Evolutionary conservation across 495 filamentous ascomycete genomes (phyloP).

Genomic region (Aspergillus sclerotiicarbonarius): DNA sequence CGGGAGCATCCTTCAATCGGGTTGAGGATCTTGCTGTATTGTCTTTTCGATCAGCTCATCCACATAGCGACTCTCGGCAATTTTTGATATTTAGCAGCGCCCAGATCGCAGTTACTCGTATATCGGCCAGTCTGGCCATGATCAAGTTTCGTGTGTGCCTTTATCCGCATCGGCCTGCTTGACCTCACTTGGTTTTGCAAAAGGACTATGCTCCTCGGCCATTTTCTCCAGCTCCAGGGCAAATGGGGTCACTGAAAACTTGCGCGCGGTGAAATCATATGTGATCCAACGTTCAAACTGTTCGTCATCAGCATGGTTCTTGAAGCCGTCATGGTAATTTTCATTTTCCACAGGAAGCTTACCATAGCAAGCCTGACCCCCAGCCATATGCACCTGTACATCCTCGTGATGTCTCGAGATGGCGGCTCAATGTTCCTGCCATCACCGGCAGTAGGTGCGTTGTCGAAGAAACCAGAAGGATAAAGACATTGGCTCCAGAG

Average conservation of each 20-base stretch:
- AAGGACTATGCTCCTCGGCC: conserved; percentile 22
- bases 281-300: conserved; percentile 45
- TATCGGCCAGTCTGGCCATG: not conserved
- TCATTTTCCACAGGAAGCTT: conserved; percentile 17
- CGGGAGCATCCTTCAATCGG: not conserved
- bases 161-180: conserved; percentile 3
- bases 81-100: not conserved
- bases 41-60: not conserved
- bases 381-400: conserved; percentile 74
- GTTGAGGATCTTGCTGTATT: not conserved
- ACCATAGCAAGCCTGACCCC: conserved; percentile 58
- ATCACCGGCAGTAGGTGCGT: conserved; percentile 70
- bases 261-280: conserved; percentile 24
- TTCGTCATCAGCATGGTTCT: conserved; percentile 12
- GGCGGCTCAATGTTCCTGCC: conserved; percentile 69
- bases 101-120: not conserved
- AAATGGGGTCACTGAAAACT: conserved; percentile 32
- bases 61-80: not conserved
- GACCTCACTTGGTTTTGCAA: conserved; percentile 6
- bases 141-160: conserved; percentile 15
- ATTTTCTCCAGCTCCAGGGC: conserved; percentile 26
- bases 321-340: not conserved
- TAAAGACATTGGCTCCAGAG: conserved; percentile 69
- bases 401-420: conserved; percentile 62
- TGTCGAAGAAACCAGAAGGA: conserved; percentile 66